These are phyloP conservation scores for Atalantia buxifolia DNA, from an alignment of 345 rosid genomes.

Conservation along the genomic window DNA sequence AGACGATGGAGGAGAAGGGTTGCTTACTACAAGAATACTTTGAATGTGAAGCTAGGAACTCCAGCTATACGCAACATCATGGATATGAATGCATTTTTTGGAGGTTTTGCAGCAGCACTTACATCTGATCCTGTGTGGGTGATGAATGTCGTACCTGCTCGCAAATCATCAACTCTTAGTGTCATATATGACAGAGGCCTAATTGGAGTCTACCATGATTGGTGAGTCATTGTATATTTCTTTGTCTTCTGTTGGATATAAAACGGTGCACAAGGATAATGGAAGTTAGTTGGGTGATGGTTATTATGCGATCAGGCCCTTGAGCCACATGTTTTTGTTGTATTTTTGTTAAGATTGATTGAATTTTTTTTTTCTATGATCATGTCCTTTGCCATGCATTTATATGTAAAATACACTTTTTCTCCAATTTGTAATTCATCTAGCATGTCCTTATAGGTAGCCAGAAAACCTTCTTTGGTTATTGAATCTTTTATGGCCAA, in stretches of 20 bases:
- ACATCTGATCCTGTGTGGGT: conserved; percentile 85
- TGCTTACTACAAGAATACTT: conserved; percentile 64
- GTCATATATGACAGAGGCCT: conserved; percentile 88
- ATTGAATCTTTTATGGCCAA: background rate
- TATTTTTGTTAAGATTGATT: background rate
- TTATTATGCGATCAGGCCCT: background rate
- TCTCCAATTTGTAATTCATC: background rate
- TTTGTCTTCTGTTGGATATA: background rate
- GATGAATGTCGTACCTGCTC: conserved; percentile 91
- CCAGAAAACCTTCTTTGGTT: background rate
- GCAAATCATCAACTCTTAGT: conserved; percentile 69
- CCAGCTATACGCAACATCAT: conserved; percentile 72
- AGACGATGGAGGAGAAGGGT: conserved; percentile 87
- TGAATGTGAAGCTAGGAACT: conserved; percentile 69
- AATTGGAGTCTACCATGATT: conserved; percentile 81
- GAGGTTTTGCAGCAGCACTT: conserved; percentile 92
- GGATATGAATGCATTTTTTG: conserved; percentile 97
- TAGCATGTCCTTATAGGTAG: background rate
- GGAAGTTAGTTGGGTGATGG: background rate
- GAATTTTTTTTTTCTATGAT: background rate
- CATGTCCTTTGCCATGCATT: background rate
- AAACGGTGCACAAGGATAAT: background rate
- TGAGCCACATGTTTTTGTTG: background rate
- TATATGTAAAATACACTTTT: background rate
- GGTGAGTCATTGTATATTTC: conserved; percentile 39